A percentile compares a stretch with the other conserved stretches of the same genome.
Evolutionary conservation across 163 green algal species (phyloP).

Genomic region (Prototheca stagnorum): DNA sequence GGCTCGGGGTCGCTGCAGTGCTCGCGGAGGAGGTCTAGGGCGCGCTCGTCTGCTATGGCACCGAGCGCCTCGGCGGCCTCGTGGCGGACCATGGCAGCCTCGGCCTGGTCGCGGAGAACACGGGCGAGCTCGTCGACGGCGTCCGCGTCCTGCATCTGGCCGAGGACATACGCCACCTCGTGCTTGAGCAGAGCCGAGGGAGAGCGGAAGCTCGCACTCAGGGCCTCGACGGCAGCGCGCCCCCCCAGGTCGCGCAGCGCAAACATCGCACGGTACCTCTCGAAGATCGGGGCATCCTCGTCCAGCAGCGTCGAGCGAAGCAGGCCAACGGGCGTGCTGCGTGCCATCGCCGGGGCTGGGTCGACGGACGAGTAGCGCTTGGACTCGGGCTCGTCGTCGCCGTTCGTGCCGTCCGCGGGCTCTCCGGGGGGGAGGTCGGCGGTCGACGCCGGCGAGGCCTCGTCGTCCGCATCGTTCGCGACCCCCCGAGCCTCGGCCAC

Average conservation of each 20-base stretch:
- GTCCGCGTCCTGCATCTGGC: conserved; percentile 73
- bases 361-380: conserved; percentile 72
- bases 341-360: conserved; percentile 55
- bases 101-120: conserved; percentile 31
- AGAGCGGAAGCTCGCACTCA: conserved; percentile 41
- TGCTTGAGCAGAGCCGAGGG: conserved; percentile 86
- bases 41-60: conserved; percentile 44
- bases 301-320: conserved; percentile 47
- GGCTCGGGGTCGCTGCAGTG: conserved; percentile 54
- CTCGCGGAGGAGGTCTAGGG: conserved; percentile 37
- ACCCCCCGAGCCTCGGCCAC: too few relatives aligned
- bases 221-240: conserved; percentile 44
- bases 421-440: too few relatives aligned
- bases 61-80: conserved; percentile 92
- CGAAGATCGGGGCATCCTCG: conserved; percentile 54
- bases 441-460: too few relatives aligned
- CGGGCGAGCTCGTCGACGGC: conserved; percentile 29
- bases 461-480: too few relatives aligned
- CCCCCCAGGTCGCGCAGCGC: conserved; percentile 80
- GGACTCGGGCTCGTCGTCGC: conserved; percentile 10
- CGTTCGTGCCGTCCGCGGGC: conserved; percentile 2
- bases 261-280: conserved; percentile 86
- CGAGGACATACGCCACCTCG: conserved; percentile 94
- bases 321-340: conserved; percentile 30
- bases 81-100: conserved; percentile 93